These are phyloP conservation scores for Nemania sp. DNA, from an alignment of 2,329 filamentous ascomycete genomes.

Conservation along the genomic window DNA sequence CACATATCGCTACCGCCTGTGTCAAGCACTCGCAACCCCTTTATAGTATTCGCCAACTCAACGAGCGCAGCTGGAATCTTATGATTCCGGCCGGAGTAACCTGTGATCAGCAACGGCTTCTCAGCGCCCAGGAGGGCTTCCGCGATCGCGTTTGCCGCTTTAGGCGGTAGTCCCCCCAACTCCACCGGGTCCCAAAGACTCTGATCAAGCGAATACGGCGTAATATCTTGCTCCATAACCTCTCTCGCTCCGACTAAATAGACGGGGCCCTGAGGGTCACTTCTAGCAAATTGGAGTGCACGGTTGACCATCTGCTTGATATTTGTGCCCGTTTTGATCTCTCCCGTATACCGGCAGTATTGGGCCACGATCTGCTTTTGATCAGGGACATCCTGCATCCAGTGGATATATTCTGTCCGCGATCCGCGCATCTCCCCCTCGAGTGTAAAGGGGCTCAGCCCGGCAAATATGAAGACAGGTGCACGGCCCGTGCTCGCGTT, in stretches of 20 bases:
- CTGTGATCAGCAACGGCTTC: conserved; percentile 76
- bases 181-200: conserved; percentile 77
- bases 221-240: conserved; percentile 86
- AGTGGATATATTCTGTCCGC: conserved; percentile 87
- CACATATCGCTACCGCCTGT: conserved; percentile 85
- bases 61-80: conserved; percentile 71
- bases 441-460: conserved; percentile 79
- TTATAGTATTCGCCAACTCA: conserved; percentile 74
- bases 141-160: conserved; percentile 69
- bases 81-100: conserved; percentile 78
- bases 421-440: conserved; percentile 82
- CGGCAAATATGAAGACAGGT: conserved; percentile 82
- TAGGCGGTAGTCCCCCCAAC: conserved; percentile 68
- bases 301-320: conserved; percentile 91
- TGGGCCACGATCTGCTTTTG: conserved; percentile 84
- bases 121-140: conserved; percentile 72
- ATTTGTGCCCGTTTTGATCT: conserved; percentile 86
- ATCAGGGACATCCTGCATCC: conserved; percentile 86
- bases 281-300: conserved; percentile 83
- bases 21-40: conserved; percentile 78
- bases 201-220: conserved; percentile 76
- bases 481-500: conserved; percentile 81
- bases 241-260: conserved; percentile 84
- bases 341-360: conserved; percentile 85
- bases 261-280: conserved; percentile 81